phyloP scores from a whole-genome alignment of 257 asterid species.

The Prunella vulgaris region DNA sequence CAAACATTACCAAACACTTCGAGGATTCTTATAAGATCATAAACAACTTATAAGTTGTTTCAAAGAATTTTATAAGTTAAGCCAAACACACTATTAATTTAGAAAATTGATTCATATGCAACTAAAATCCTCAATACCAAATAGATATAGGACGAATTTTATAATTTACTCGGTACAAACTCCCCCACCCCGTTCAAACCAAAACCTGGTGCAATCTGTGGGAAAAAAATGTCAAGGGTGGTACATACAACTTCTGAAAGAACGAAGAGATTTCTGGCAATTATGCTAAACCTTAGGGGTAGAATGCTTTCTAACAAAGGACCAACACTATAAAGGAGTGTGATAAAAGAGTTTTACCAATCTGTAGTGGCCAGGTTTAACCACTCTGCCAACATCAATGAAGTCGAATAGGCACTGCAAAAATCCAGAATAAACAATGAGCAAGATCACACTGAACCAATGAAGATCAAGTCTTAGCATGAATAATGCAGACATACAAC shows the following conservation, averaged over 20 bases:
- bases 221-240: neutral
- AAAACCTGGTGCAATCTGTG: neutral
- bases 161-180: no score
- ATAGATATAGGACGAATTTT: no score
- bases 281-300: neutral
- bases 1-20: no score
- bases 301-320: neutral
- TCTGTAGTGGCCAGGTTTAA: slow-evolving; percentile 88
- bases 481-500: neutral
- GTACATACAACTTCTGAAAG: neutral
- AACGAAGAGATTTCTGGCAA: neutral
- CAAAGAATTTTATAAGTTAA: no score
- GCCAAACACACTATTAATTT: no score
- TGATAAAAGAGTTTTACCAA: slow-evolving; percentile 46
- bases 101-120: no score
- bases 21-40: no score
- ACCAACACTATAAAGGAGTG: neutral
- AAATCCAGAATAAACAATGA: slow-evolving; percentile 14
- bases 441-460: neutral
- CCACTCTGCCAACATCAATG: slow-evolving; percentile 75
- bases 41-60: no score
- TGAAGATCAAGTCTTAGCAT: neutral
- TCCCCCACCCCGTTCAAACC: no score
- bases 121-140: no score
- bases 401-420: slow-evolving; percentile 77